phyloP scores from a whole-genome alignment of 768 basidiomycete genomes.

The Amanita muscaria region DNA sequence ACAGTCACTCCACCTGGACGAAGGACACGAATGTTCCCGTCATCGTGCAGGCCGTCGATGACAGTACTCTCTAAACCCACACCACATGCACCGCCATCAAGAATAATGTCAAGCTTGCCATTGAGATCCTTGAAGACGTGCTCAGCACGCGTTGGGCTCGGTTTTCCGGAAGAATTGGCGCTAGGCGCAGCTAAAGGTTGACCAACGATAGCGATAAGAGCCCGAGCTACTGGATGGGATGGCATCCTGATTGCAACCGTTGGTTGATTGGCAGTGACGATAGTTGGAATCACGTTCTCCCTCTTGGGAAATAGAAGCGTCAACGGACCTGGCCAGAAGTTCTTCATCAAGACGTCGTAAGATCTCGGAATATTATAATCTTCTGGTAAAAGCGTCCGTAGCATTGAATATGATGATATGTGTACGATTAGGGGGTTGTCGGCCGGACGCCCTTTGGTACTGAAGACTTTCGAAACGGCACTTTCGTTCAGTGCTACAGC shows the following conservation, averaged over 20 bases:
- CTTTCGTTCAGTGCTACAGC: conserved; percentile 62
- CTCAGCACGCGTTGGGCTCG: conserved; percentile 83
- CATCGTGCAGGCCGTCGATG: conserved; percentile 72
- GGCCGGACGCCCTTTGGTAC: conserved; percentile 82
- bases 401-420: conserved; percentile 80
- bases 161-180: conserved; percentile 90
- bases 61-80: conserved; percentile 97
- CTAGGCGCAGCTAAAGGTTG: conserved; percentile 88
- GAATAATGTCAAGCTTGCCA: conserved; percentile 65
- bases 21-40: conserved; percentile 72
- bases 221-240: conserved; percentile 85
- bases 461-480: conserved; percentile 71
- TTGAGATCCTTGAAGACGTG: conserved; percentile 78
- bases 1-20: conserved; percentile 90
- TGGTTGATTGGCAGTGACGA: conserved; percentile 70
- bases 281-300: conserved; percentile 49
- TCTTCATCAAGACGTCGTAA: conserved; percentile 67
- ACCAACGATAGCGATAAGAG: conserved; percentile 68
- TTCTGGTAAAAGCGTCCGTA: conserved; percentile 62
- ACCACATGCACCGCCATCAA: conserved; percentile 88
- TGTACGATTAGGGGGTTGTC: conserved; percentile 99
- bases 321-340: conserved; percentile 93
- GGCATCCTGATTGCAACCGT: conserved; percentile 93
- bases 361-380: conserved; percentile 49
- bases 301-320: conserved; percentile 85